These are phyloP conservation scores for Microcyclospora pomicola DNA, from an alignment of 2,329 filamentous ascomycete species.

Conservation along the genomic window DNA sequence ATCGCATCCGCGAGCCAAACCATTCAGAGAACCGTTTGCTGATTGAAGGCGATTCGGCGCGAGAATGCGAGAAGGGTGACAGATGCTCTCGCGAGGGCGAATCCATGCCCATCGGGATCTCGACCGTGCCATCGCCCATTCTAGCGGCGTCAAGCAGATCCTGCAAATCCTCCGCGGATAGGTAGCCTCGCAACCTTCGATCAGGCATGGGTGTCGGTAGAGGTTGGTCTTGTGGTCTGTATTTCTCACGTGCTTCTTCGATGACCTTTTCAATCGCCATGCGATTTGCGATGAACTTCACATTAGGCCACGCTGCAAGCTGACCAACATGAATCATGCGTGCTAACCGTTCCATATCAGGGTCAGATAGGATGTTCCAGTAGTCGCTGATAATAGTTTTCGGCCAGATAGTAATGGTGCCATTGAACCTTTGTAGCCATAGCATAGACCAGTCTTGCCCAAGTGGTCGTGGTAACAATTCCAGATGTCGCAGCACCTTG, in stretches of 20 bases:
- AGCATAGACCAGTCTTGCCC: conserved; percentile 96
- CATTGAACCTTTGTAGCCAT: conserved; percentile 89
- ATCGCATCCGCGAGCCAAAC: conserved; percentile 11
- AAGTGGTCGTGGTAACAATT: conserved; percentile 75
- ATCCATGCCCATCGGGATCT: conserved; percentile 13
- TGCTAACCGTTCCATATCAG: conserved; percentile 57
- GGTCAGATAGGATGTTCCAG: conserved; percentile 73
- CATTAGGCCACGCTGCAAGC: conserved; percentile 76
- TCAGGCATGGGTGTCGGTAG: conserved; percentile 16
- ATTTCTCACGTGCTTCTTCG: conserved; percentile 40
- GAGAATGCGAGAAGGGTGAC: not conserved
- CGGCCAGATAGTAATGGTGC: conserved; percentile 94
- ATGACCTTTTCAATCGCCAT: conserved; percentile 66
- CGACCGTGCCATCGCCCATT: conserved; percentile 16
- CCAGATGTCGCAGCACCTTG: conserved; percentile 81
- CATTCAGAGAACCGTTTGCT: conserved; percentile 18
- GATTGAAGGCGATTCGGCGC: conserved; percentile 17
- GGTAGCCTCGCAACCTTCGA: conserved; percentile 18
- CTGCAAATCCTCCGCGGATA: conserved; percentile 35
- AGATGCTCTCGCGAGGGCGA: conserved; percentile 7
- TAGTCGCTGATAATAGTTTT: conserved; percentile 69
- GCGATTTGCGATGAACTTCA: conserved; percentile 81
- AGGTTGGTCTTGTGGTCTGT: conserved; percentile 19
- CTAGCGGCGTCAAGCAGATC: conserved; percentile 25
- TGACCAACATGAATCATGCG: conserved; percentile 85